Evolutionary conservation across 495 filamentous ascomycete species (phyloP), one percentile per base, ranked within the genome.

Genomic region (Cercophora scortea): DNA sequence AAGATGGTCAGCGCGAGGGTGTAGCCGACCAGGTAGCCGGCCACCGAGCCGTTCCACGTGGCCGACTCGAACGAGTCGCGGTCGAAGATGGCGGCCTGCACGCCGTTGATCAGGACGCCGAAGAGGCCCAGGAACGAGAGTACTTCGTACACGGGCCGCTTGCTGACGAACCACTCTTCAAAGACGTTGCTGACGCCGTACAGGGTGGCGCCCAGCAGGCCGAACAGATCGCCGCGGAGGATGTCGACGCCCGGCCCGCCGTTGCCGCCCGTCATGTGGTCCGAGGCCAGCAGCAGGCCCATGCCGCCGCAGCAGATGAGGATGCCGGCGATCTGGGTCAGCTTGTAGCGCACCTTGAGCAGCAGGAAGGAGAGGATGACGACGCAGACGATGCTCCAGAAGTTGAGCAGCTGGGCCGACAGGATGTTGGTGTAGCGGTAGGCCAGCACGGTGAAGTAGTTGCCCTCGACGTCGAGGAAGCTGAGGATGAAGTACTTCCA

Each of bases 361-460:
- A 96, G 75, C 42, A 83, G 44, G 70, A 91, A 88, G 8, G 91
- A 96, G 60, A 96, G 69, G 54, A 85, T 64, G 25, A 97, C 90
- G 32, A 98, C 93, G 51, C 93, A 83, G 16, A 92, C 88, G 54
- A 98, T 98, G 58, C 91, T 86, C 92, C 93, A 98, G 79, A 98
- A 97, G 77, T 95, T 95, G 70, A 98, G 90, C 34, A 98, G 78
- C 71, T 96, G 91, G 8, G 88, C 90, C 48, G 88, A 93, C 33
- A 93, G 80, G 65, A 91, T 86, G 62, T 84, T 93, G 45, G 90
- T 94, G 70, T 96, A 94, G 32, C 87, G 79, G 75, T 96, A 97
- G 39, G 90, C 93, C 19, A 96, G 80, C 43, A 98, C 93, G 56
- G 87, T 86, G 69, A 97, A 96, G 76, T 96, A 98, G 71, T 98